phyloP scores from a whole-genome alignment of 352 stramenopile genomes.

The Phytophthora idaei region DNA sequence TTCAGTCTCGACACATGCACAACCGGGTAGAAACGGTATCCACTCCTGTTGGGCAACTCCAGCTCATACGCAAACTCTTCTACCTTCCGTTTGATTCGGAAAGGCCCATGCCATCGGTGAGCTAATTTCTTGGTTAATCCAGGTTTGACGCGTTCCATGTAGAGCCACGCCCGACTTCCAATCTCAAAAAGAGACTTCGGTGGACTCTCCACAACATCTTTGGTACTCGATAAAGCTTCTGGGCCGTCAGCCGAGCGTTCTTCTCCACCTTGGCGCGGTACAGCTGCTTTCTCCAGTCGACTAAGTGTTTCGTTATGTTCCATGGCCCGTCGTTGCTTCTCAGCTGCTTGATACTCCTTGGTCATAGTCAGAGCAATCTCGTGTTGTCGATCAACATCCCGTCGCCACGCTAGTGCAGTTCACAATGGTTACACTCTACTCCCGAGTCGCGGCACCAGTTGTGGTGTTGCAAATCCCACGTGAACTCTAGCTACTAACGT shows the following conservation, averaged over 20 bases:
- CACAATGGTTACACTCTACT: no score
- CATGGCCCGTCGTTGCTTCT: background rate
- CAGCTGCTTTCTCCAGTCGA: background rate
- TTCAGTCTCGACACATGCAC: background rate
- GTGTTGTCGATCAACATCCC: slow-evolving; percentile 4
- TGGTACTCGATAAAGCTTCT: background rate
- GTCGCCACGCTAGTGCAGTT: background rate
- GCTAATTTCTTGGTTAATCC: background rate
- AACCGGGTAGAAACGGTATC: background rate
- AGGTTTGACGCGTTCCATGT: background rate
- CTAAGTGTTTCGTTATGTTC: background rate
- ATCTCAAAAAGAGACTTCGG: background rate
- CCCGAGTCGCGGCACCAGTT: no score
- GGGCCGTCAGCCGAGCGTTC: no score
- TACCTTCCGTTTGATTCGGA: background rate
- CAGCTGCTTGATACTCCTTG: background rate
- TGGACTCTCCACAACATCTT: background rate
- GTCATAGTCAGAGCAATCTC: background rate
- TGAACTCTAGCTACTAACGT: no score
- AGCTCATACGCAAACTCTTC: background rate
- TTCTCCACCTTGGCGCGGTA: background rate
- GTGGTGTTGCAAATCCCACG: no score
- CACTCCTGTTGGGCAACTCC: background rate
- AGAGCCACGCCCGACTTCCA: background rate
- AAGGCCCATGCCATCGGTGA: background rate